A percentile compares a stretch with the other conserved stretches of the same genome.
phyloP scores from a whole-genome alignment of 208 protist species.

The Balamuthia mandrillaris region DNA sequence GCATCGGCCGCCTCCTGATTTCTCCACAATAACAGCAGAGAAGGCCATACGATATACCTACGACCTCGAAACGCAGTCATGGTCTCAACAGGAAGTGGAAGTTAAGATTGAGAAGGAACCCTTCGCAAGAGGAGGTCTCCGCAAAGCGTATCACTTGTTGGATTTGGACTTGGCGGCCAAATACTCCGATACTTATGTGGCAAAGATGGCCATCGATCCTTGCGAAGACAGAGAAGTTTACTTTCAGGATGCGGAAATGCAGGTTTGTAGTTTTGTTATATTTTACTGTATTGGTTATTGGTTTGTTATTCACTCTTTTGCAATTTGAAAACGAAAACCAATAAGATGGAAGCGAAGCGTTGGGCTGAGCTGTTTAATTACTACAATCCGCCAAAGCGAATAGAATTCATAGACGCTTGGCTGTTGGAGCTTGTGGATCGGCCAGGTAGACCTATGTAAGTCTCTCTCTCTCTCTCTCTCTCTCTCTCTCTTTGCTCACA shows the following conservation, averaged over 20 bases:
- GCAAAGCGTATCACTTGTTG: constrained; percentile 4
- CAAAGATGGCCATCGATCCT: not conserved
- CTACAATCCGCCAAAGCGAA: constrained; percentile 54
- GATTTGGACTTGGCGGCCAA: not conserved
- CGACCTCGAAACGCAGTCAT: too few species aligned
- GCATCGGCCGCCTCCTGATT: too few species aligned
- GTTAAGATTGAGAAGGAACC: not conserved
- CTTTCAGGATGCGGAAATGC: not conserved
- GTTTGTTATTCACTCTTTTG: constrained; percentile 37
- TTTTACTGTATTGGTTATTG: not conserved
- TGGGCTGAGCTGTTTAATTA: constrained; percentile 49
- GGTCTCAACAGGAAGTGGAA: too few species aligned
- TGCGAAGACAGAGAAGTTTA: not conserved
- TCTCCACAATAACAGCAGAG: too few species aligned
- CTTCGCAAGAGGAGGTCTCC: constrained; percentile 43
- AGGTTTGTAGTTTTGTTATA: not conserved
- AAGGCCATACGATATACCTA: too few species aligned
- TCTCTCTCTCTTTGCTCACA: too few species aligned
- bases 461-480: too few species aligned
- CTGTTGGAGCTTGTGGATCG: constrained; percentile 54
- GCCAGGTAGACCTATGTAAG: constrained; percentile 33
- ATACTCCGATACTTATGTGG: not conserved
- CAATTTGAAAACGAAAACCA: too few species aligned
- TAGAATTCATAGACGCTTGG: constrained; percentile 55
- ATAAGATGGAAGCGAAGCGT: not conserved